Evolutionary conservation across 208 protist species (phyloP), one percentile per base, ranked within the genome.

Genomic region (Acanthamoeba castellanii): DNA sequence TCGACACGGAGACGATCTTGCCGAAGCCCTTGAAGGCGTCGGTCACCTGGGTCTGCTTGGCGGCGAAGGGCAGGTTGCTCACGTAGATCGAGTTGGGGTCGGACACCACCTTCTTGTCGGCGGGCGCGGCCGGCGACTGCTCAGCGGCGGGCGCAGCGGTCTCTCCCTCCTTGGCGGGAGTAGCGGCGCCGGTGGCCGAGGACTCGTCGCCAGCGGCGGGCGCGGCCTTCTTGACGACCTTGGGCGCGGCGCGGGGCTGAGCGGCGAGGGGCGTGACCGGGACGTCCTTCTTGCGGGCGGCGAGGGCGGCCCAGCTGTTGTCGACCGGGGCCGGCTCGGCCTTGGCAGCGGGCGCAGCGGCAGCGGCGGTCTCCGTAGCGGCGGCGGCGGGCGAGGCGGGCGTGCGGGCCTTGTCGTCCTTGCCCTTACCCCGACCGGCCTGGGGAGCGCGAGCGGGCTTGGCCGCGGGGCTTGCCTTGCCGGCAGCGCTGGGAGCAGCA

Each of bases 11-110:
- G 72, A 82, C 37, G 82, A 89, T 89, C 45, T 57, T 89, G 52
- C 82, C 82, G 45, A 89, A 89, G 30, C 82, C 82, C 55, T 66
- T 13, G 82, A 89, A 89, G n/a, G 55, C 52, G 14, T 89, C 82
- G 14, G 50, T 25, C 52, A 89, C 55, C 82, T 89, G 82, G 27
- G 5, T 45, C 14, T 34, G 45, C 55, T 57, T 89, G 50, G 52
- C 45, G 55, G 82, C 20, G 82, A 89, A 89, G 27, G 82, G 82
- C 37, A 89, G 34, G 30, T 89, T 89, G 52, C 55, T 57, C 16
- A 89, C 82, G 55, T 89, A 89, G 82, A 89, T 32, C 30, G 82
- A 89, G 50, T 32, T 8, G 4, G 82, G 82, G 55, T 68, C 52
- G 20, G 82, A 27, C 50, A 42, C 8, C 14, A 5, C 5, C 72